These are phyloP conservation scores for Nakaseomyces bracarensis DNA, from an alignment of 1,139 yeast species.

Conservation along the genomic window DNA sequence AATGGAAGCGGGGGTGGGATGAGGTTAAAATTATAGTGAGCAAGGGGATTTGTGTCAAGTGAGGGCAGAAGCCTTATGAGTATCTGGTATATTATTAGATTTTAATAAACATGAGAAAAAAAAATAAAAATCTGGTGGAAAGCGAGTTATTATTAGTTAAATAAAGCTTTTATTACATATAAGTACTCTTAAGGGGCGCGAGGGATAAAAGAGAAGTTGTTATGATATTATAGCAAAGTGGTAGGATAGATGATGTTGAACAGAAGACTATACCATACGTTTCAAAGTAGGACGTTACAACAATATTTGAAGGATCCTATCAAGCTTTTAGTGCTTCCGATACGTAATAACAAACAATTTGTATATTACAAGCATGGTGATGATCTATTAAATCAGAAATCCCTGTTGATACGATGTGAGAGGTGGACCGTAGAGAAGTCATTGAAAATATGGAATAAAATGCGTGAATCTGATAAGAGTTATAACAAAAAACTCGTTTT, in stretches of 20 bases:
- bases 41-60: no score
- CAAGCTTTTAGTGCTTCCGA: slow-evolving; percentile 50
- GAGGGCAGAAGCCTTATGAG: no score
- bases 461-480: slow-evolving; percentile 37
- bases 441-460: slow-evolving; percentile 39
- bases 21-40: no score
- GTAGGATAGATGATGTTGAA: neutral
- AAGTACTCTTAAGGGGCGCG: no score
- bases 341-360: slow-evolving; percentile 48
- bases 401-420: slow-evolving; percentile 31
- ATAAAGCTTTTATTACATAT: no score
- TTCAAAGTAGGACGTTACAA: slow-evolving; percentile 7
- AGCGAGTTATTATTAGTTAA: no score
- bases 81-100: no score
- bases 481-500: slow-evolving; percentile 39
- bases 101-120: no score
- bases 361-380: slow-evolving; percentile 52
- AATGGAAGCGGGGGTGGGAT: no score
- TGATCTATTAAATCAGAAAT: slow-evolving; percentile 29
- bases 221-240: no score
- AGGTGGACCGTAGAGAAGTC: slow-evolving; percentile 41
- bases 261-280: slow-evolving; percentile 2
- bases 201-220: no score
- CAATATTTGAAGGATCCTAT: slow-evolving; percentile 33
- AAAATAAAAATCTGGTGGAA: no score